phyloP scores from a whole-genome alignment of 371 early-diverging fungal species.

The Synchytrium microbalum region DNA sequence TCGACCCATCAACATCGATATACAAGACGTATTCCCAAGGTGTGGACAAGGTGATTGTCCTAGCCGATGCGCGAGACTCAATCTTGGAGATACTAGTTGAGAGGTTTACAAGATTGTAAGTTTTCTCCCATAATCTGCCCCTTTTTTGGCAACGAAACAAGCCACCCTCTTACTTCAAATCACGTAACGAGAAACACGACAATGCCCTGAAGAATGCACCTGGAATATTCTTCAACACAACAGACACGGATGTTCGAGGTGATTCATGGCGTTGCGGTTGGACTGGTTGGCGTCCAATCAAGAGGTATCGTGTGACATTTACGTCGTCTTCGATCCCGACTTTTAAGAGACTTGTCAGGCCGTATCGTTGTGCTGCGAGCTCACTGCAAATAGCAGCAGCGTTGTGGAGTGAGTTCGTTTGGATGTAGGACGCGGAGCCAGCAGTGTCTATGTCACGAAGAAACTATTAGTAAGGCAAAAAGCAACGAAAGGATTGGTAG shows the following conservation, averaged over 20 bases:
- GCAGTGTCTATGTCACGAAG: no score
- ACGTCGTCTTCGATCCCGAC: constrained; percentile 16
- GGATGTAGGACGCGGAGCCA: background rate
- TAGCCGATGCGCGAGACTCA: constrained; percentile 20
- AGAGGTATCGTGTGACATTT: constrained; percentile 22
- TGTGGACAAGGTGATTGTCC: constrained; percentile 16
- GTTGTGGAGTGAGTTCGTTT: constrained; percentile 1
- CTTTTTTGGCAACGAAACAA: background rate
- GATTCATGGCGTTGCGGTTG: constrained; percentile 17
- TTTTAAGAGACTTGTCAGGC: constrained; percentile 14
- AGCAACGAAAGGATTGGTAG: background rate
- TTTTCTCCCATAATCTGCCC: background rate
- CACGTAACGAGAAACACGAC: constrained; percentile 17
- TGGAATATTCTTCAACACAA: constrained; percentile 18
- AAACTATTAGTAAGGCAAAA: background rate
- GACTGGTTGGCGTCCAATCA: constrained; percentile 14
- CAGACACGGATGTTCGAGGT: constrained; percentile 16
- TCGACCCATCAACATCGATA: constrained; percentile 20
- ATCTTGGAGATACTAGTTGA: constrained; percentile 20
- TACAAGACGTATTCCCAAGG: constrained; percentile 28
- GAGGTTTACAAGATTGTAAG: background rate
- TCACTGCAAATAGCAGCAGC: constrained; percentile 19
- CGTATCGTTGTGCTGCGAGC: constrained; percentile 16
- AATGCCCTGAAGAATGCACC: constrained; percentile 20
- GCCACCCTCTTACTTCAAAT: constrained; percentile 17